These are phyloP conservation scores for Carex kokanica DNA, from an alignment of 176 grass and related monocot species.

Conservation along the genomic window DNA sequence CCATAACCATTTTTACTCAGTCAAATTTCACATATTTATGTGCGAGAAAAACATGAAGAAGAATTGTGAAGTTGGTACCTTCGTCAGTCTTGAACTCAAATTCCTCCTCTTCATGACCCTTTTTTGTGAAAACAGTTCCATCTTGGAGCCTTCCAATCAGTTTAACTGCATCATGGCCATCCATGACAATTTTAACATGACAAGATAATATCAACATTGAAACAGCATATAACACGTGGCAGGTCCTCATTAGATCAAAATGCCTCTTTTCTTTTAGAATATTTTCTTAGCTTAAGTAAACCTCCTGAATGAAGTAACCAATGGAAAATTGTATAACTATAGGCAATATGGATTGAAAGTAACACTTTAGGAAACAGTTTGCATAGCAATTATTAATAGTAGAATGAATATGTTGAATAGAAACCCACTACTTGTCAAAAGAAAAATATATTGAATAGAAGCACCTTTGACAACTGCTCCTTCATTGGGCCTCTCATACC, in stretches of 20 bases:
- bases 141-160: slow-evolving; percentile 75
- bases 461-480: slow-evolving; percentile 75
- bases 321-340: not conserved
- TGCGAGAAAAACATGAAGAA: not conserved
- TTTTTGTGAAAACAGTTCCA: slow-evolving; percentile 75
- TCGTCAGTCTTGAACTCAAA: slow-evolving; percentile 92
- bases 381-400: not conserved
- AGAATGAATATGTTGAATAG: not conserved
- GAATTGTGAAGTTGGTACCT: slow-evolving; percentile 42
- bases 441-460: not conserved
- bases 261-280: not conserved
- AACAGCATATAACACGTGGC: not conserved
- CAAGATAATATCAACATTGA: not conserved
- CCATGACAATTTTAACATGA: slow-evolving; percentile 17
- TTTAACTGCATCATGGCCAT: slow-evolving; percentile 58
- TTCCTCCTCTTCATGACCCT: slow-evolving; percentile 65
- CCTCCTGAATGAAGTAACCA: not conserved
- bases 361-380: not conserved
- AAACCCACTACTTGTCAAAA: not conserved
- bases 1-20: not conserved
- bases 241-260: not conserved
- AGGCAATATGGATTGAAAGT: not conserved
- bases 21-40: not conserved
- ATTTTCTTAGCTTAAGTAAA: not conserved
- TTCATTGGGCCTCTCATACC: slow-evolving; percentile 81